phyloP scores from a whole-genome alignment of 768 basidiomycete genomes.

The Cubamyces lactineus region DNA sequence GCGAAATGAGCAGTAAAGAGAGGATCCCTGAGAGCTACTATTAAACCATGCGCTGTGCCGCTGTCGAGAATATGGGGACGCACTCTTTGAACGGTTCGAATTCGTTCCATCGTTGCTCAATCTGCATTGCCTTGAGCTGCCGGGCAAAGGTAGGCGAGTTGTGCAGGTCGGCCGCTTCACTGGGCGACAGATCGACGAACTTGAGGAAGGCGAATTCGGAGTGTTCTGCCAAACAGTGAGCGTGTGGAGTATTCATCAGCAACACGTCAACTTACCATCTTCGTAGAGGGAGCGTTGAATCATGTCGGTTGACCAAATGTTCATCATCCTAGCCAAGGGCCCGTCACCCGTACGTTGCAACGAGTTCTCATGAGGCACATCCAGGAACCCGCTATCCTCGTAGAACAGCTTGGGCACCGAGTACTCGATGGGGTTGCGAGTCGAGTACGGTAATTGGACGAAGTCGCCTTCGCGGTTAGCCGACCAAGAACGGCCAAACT shows the following conservation, averaged over 20 bases:
- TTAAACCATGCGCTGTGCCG: neutral
- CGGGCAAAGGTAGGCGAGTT: slow-evolving; percentile 61
- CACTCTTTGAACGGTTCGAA: slow-evolving; percentile 50
- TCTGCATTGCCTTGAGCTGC: slow-evolving; percentile 50
- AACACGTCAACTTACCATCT: slow-evolving; percentile 49
- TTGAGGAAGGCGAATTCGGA: slow-evolving; percentile 82
- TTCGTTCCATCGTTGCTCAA: slow-evolving; percentile 46
- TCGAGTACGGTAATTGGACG: slow-evolving; percentile 81
- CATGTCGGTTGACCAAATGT: slow-evolving; percentile 90
- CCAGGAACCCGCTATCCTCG: slow-evolving; percentile 72
- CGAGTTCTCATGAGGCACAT: slow-evolving; percentile 62
- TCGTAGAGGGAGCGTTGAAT: slow-evolving; percentile 70
- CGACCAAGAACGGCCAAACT: slow-evolving; percentile 79
- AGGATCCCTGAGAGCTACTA: slow-evolving; percentile 47
- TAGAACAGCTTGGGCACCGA: slow-evolving; percentile 76
- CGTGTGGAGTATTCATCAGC: slow-evolving; percentile 12
- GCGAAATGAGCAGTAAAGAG: slow-evolving; percentile 49
- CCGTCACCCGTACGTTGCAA: slow-evolving; percentile 50
- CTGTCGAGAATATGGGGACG: slow-evolving; percentile 20
- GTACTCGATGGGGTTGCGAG: slow-evolving; percentile 84
- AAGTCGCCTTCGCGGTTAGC: slow-evolving; percentile 89
- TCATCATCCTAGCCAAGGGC: slow-evolving; percentile 69
- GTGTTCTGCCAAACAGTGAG: slow-evolving; percentile 30
- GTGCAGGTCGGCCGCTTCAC: slow-evolving; percentile 67
- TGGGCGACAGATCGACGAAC: slow-evolving; percentile 62